Conservation (phyloP, 306 rosid genomes). For the Astragalus glycyphyllos region DNA sequence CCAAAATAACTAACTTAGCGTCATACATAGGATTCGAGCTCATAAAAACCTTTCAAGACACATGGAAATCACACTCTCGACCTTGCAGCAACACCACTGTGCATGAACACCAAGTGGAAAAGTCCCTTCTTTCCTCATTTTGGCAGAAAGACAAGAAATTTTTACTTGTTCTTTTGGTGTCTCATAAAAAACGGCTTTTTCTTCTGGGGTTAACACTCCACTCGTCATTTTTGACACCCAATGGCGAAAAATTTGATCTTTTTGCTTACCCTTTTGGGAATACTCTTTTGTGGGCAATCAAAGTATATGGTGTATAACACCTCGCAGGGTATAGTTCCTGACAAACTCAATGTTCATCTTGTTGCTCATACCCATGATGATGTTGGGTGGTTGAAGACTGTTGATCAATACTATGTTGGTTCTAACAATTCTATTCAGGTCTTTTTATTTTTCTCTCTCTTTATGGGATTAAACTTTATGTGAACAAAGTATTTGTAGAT, state of each 20-base stretch:
- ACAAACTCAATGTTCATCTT: conserved; percentile 77
- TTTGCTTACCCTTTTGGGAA: conserved; percentile 49
- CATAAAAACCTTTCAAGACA: conserved; percentile 27
- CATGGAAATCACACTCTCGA: conserved; percentile 32
- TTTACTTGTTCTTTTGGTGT: conserved; percentile 12
- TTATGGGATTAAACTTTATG: background rate
- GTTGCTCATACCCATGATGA: conserved; percentile 86
- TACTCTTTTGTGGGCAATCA: conserved; percentile 42
- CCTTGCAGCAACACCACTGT: conserved; percentile 14
- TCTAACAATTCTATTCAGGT: conserved; percentile 88
- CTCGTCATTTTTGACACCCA: conserved; percentile 32
- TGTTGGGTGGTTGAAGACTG: conserved; percentile 88
- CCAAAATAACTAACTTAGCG: conserved; percentile 28
- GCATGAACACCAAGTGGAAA: conserved; percentile 42
- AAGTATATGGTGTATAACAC: conserved; percentile 64
- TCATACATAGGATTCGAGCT: background rate
- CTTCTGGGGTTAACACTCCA: conserved; percentile 18
- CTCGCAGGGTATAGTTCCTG: conserved; percentile 61
- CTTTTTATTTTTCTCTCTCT: background rate
- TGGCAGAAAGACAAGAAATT: background rate
- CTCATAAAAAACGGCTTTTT: conserved; percentile 31
- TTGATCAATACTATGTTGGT: conserved; percentile 91
- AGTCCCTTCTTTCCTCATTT: conserved; percentile 14
- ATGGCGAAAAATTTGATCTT: conserved; percentile 47
- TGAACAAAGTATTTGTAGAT: conserved; percentile 1